Base-by-base conservation (phyloP, 2,329 filamentous ascomycete genomes). In the Arthrobotrys sphaeroides region DNA sequence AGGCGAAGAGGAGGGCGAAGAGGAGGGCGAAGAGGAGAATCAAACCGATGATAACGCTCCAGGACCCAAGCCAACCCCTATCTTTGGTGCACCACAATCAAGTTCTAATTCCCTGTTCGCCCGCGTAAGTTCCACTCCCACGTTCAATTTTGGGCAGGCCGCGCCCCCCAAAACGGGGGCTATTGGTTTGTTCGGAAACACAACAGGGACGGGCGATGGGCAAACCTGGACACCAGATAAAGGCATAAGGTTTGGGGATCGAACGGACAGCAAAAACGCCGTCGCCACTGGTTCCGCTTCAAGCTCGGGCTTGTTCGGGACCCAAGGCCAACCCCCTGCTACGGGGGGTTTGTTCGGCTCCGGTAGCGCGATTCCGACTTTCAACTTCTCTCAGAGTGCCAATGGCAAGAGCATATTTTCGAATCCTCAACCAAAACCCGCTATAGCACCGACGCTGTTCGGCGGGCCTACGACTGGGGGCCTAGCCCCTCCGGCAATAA, bases 211-310 rank as follows among this genome's bases (percentile, higher is more conserved):
- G 6, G 59, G 45, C 5, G 72, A 77, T 6, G 70, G 65, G 24
- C 77, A 79, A 28, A 79, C 78, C 2, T 79, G 78, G 78, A 77
- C 72, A 9, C 67, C 78, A 12, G 78, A 78, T 13, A 78, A 69
- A n/a, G 77, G 73, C 13, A 69, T 77, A 24, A 77, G 73, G 42
- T 78, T 78, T 49, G 78, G 73, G 4, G 67, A 74, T 18, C 51
- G 60, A 13, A 40, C 43, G 10, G 73, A 77, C 43, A 69, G 57
- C n/a, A 75, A 75, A n/a, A 13, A 4, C 2, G 24, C 40, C 12
- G 12, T 4, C 3, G 5, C 45, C 18, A 5, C 62, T 6, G 12
- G 40, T 22, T 13, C 26, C 5, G n/a, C 26, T 12, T 24, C 55
- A 7, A 13, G n/a, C 1, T 5, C 33, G 38, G 40, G 53, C n/a